Evolutionary conservation across 306 rosid genomes (phyloP).

Genomic region (Amphicarpaea edgeworthii): DNA sequence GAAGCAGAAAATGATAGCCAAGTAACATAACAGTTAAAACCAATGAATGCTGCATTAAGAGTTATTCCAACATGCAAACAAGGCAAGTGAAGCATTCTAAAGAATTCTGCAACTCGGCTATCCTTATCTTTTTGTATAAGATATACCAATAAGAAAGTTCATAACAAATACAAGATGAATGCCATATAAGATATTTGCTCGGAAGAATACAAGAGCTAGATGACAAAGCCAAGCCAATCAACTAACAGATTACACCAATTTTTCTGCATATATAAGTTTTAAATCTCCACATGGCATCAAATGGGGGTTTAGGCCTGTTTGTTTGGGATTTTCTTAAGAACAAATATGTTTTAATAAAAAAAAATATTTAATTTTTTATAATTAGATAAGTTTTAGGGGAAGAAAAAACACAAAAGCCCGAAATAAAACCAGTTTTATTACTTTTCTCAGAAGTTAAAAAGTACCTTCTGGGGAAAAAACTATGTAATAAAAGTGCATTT

Average conservation of each 20-base stretch:
- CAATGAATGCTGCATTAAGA: background rate
- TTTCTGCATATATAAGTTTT: background rate
- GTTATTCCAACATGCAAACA: constrained; percentile 5
- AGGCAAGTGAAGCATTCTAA: constrained; percentile 23
- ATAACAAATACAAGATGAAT: background rate
- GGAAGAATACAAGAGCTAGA: background rate
- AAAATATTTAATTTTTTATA: background rate
- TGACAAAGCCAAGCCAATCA: background rate
- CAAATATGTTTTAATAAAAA: background rate
- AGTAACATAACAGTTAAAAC: background rate
- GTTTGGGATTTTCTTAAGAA: background rate
- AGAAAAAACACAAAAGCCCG: background rate
- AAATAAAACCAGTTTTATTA: too few species aligned
- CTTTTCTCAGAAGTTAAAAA: too few species aligned
- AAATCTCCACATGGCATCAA: constrained; percentile 1
- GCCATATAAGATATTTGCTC: background rate
- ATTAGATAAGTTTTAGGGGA: background rate
- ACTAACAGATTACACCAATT: constrained; percentile 7
- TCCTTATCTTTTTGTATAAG: background rate
- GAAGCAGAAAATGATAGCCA: constrained; percentile 1
- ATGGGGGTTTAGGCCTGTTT: background rate
- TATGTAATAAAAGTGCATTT: background rate
- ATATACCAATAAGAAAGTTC: constrained; percentile 12
- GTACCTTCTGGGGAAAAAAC: background rate
- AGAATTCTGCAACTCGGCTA: constrained; percentile 8